Base-by-base conservation (phyloP, 2,329 filamentous ascomycete genomes). In the Davidsoniella neocaledoniae region DNA sequence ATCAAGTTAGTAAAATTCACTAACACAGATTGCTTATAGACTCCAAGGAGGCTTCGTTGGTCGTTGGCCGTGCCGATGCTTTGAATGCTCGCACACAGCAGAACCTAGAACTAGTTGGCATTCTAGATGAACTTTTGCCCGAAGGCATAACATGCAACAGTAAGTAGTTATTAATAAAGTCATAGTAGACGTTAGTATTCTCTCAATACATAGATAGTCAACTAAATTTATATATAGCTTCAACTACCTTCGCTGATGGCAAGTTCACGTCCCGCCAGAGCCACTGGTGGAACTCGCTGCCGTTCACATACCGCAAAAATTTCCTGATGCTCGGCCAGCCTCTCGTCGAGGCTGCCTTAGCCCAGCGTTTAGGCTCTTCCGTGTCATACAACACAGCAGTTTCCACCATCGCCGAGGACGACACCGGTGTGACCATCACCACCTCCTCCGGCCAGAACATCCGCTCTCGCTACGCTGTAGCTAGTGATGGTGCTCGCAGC, bases 401-500 rank as follows among this genome's bases (percentile, higher is more conserved):
- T 2, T 54, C 56, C 0, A 58, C 54, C 2, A 59, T 66, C 42
- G 49, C 52, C 0, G 62, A 64, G 49, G 56, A 57, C 5, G 53
- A 54, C 14, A 44, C 53, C 17, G 50, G 53, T 10, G 62, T 64
- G 10, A 45, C 48, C 21, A 23, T 50, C 19, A 55, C 53, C 5
- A 67, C 65, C 1, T 53, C 54, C 4, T 56, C 57, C 0, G 64
- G 63, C 1, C 61, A 60, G 21, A 60, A 36, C 2, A 54, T 68
- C 2, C 57, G 55, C 25, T 62, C 61, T 53, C 60, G 57, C 19
- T 77, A 71, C 48, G 65, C 67, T 3, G 64, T 74, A 2, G 73
- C 70, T 1, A 72, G 72, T 5, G 73, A 77, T 39, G 73, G 73
- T 1, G 68, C 71, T 0, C 66, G 68, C 16, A 74, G 69, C 0